Conservation (phyloP, 345 rosid genomes). For the Pistacia integerrima region DNA sequence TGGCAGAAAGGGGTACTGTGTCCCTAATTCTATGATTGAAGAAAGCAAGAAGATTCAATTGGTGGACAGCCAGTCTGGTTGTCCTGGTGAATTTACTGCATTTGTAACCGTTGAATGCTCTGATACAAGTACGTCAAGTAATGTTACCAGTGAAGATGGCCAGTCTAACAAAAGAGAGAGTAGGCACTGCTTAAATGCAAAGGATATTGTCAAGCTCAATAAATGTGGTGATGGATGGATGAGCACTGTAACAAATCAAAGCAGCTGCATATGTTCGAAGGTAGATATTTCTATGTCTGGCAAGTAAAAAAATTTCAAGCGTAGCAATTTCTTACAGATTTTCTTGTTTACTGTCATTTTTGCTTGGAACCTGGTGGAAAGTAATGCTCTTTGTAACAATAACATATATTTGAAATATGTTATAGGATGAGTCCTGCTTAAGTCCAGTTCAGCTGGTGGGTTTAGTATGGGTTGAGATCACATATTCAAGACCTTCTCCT, state of each 20-base stretch:
- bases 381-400: background rate
- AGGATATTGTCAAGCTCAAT: constrained; percentile 60
- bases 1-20: constrained; percentile 74
- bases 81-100: constrained; percentile 56
- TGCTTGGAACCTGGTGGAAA: background rate
- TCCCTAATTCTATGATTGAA: constrained; percentile 52
- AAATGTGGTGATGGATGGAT: constrained; percentile 69
- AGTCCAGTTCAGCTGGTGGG: constrained; percentile 64
- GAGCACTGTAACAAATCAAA: constrained; percentile 34
- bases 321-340: background rate
- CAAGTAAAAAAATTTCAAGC: background rate
- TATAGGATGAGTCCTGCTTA: constrained; percentile 67
- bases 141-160: constrained; percentile 20
- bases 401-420: constrained; percentile 3
- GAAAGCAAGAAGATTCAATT: constrained; percentile 39
- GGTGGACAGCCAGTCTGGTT: constrained; percentile 42
- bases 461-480: constrained; percentile 71
- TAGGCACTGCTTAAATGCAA: constrained; percentile 63
- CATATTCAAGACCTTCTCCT: constrained; percentile 49
- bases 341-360: background rate
- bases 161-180: constrained; percentile 27
- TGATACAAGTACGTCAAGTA: constrained; percentile 17
- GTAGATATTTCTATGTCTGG: constrained; percentile 32
- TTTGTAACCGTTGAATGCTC: constrained; percentile 53
- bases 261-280: constrained; percentile 58